phyloP scores from a whole-genome alignment of 2,329 filamentous ascomycete genomes.

The Balansia obtecta region DNA sequence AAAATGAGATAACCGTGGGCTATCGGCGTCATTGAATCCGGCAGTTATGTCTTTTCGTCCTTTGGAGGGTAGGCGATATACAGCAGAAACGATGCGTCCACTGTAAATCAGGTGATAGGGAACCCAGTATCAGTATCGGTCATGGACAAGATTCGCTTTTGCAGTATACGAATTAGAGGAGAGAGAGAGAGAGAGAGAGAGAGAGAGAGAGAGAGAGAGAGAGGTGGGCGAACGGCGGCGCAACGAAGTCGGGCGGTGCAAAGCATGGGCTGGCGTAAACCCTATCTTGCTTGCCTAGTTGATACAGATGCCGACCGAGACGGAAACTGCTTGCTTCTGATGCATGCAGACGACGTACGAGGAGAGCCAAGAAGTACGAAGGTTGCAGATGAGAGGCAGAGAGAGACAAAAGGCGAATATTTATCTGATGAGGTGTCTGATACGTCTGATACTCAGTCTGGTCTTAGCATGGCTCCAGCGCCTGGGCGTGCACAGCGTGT shows the following conservation, averaged over 20 bases:
- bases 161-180: neutral
- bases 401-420: conserved; percentile 1
- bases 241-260: neutral
- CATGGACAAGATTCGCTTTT: conserved; percentile 1
- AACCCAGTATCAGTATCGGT: neutral
- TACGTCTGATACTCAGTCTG: neutral
- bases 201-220: no score
- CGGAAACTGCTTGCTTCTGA: neutral
- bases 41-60: neutral
- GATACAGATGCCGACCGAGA: neutral
- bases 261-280: neutral
- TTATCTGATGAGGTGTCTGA: neutral
- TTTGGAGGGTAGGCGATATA: neutral
- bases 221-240: neutral
- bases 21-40: conserved; percentile 41
- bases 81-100: neutral
- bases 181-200: no score
- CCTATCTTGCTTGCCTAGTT: neutral
- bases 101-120: neutral
- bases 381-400: conserved; percentile 3
- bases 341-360: neutral
- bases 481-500: neutral
- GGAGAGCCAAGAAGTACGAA: neutral
- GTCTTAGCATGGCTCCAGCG: neutral
- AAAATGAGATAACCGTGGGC: conserved; percentile 45